phyloP scores from a whole-genome alignment of 805 yeast species.

The Torulaspora franciscae region DNA sequence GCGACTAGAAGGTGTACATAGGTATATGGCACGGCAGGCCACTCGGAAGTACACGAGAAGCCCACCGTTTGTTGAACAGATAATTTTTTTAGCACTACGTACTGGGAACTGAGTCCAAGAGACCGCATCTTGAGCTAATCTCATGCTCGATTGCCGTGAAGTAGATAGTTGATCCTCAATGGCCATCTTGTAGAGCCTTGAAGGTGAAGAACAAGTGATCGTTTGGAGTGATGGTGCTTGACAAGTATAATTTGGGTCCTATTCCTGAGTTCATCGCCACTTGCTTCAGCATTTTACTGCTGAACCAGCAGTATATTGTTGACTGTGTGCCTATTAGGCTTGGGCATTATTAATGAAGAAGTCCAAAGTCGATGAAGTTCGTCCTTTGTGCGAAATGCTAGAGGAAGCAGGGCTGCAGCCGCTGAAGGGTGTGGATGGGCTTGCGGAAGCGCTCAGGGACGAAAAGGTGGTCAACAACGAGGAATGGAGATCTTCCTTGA shows the following conservation, averaged over 20 bases:
- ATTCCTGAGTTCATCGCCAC: neutral
- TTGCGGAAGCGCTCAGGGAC: conserved; percentile 6
- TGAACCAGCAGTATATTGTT: neutral
- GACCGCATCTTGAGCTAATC: no score
- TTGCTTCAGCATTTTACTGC: neutral
- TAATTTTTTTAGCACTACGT: no score
- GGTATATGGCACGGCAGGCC: no score
- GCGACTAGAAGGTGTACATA: no score
- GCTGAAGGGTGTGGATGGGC: conserved; percentile 3
- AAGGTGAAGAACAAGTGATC: neutral
- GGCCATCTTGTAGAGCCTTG: neutral
- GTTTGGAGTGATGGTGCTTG: neutral
- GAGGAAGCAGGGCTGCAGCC: conserved; percentile 4
- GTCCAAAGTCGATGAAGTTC: conserved; percentile 1
- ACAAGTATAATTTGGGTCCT: neutral
- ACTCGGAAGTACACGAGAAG: no score
- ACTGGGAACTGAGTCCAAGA: no score
- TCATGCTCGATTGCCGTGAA: no score
- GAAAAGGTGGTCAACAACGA: conserved; percentile 1
- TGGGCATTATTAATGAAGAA: conserved; percentile 4
- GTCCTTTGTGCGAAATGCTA: conserved; percentile 6
- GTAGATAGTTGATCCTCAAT: neutral
- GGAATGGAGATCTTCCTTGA: conserved; percentile 5
- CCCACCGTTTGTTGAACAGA: no score
- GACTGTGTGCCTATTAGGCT: neutral